Conservation (phyloP, 257 asterid species). For the Galeopsis tetrahit region DNA sequence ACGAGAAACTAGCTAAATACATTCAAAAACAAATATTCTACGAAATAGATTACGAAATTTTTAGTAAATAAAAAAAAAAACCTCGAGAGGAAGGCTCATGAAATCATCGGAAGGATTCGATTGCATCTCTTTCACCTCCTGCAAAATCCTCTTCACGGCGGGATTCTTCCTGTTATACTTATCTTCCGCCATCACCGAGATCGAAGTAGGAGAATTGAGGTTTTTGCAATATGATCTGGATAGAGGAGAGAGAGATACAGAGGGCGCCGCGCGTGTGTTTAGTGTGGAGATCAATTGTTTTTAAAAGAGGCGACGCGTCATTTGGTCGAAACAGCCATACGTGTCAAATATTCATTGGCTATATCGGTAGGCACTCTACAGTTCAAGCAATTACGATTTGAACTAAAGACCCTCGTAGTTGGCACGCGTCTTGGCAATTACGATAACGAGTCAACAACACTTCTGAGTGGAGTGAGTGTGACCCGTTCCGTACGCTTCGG, state of each 20-base stretch:
- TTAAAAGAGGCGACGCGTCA: slow-evolving; percentile 33
- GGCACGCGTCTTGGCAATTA: neutral
- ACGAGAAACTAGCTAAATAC: slow-evolving; percentile 15
- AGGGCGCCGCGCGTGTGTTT: neutral
- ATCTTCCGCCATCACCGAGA: slow-evolving; percentile 72
- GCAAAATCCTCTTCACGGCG: slow-evolving; percentile 92
- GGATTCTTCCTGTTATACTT: slow-evolving; percentile 87
- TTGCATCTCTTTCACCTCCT: slow-evolving; percentile 95
- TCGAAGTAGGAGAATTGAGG: slow-evolving; percentile 35
- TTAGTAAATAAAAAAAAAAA: slow-evolving; percentile 15
- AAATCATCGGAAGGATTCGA: slow-evolving; percentile 91
- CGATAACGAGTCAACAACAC: neutral
- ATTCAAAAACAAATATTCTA: neutral
- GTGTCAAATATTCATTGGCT: slow-evolving; percentile 25
- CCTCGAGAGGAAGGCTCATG: slow-evolving; percentile 97
- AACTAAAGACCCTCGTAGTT: slow-evolving; percentile 4
- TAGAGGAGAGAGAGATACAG: slow-evolving; percentile 8
- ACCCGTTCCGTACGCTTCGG: neutral
- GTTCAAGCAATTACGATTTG: slow-evolving; percentile 21
- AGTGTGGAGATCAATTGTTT: slow-evolving; percentile 15
- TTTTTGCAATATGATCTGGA: slow-evolving; percentile 11
- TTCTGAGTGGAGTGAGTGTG: neutral
- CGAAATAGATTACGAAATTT: neutral
- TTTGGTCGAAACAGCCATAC: slow-evolving; percentile 9
- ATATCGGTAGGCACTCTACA: neutral